Conservation (phyloP, 192 early-diverging fungal species). For the Dispira parvispora region DNA sequence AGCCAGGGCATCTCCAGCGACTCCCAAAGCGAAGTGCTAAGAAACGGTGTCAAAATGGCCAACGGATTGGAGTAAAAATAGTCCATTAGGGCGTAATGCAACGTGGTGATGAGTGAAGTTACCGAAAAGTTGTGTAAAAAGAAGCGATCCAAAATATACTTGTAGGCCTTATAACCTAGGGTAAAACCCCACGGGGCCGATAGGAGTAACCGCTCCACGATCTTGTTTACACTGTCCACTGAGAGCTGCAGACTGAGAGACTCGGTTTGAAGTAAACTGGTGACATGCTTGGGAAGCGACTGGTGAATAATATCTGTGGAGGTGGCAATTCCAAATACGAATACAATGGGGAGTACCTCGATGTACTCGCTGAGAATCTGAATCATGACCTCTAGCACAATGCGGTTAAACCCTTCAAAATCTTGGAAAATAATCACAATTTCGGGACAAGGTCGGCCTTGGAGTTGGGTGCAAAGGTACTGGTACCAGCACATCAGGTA, state of each 20-base stretch:
- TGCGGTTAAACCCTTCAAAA: constrained; percentile 65
- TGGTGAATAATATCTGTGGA: constrained; percentile 70
- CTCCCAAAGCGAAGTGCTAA: not conserved
- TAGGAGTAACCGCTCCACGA: constrained; percentile 49
- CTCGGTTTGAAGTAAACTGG: constrained; percentile 56
- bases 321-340: constrained; percentile 77
- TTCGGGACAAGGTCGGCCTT: not conserved
- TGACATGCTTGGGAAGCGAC: constrained; percentile 49
- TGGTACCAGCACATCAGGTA: constrained; percentile 2
- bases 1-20: not conserved
- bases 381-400: constrained; percentile 57
- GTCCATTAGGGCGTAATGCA: constrained; percentile 77
- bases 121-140: constrained; percentile 67
- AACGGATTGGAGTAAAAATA: constrained; percentile 76
- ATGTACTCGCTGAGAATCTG: constrained; percentile 54
- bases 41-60: constrained; percentile 37
- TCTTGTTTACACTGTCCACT: constrained; percentile 44
- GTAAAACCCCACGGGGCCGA: constrained; percentile 29
- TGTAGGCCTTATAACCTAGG: constrained; percentile 52
- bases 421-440: constrained; percentile 70
- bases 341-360: constrained; percentile 50
- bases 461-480: not conserved
- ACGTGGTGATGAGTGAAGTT: constrained; percentile 43
- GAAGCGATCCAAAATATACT: constrained; percentile 64
- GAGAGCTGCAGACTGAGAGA: constrained; percentile 67